A percentile compares a stretch with the other conserved stretches of the same genome.
Conservation (phyloP, 2,329 filamentous ascomycete genomes). For the Fusarium tricinctum region DNA sequence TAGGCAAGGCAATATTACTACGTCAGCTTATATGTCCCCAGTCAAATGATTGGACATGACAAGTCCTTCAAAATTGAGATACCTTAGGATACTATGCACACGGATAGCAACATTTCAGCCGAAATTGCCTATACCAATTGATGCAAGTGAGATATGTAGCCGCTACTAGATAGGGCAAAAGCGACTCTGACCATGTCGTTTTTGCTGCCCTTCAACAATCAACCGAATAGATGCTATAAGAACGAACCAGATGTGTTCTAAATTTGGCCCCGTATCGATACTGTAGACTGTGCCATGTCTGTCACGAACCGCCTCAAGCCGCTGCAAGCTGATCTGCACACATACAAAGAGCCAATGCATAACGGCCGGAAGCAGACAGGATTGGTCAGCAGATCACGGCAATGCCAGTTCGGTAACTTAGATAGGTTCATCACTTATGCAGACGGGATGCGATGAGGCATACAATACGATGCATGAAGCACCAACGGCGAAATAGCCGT, state of each 20-base stretch:
- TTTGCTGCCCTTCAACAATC: background rate
- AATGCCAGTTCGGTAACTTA: background rate
- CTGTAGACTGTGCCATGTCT: background rate
- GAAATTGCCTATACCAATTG: no score
- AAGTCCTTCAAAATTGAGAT: background rate
- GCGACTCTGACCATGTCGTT: background rate
- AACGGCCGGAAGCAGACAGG: background rate
- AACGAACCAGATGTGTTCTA: background rate
- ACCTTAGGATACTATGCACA: background rate
- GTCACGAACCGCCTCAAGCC: constrained; percentile 17
- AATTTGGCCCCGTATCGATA: background rate
- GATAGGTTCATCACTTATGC: background rate
- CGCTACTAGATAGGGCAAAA: no score
- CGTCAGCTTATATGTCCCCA: background rate
- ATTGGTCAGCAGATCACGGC: background rate
- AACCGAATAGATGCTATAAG: background rate
- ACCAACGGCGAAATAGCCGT: constrained; percentile 19
- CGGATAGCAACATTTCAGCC: background rate
- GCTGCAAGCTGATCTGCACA: constrained; percentile 13
- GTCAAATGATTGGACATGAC: background rate
- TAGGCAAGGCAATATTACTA: background rate
- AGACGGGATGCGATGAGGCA: constrained; percentile 26
- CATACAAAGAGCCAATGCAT: background rate
- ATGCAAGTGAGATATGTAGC: no score
- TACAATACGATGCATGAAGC: constrained; percentile 12